Base-by-base conservation (phyloP, 495 filamentous ascomycete genomes). In the Trichocladium uniseriatum region DNA sequence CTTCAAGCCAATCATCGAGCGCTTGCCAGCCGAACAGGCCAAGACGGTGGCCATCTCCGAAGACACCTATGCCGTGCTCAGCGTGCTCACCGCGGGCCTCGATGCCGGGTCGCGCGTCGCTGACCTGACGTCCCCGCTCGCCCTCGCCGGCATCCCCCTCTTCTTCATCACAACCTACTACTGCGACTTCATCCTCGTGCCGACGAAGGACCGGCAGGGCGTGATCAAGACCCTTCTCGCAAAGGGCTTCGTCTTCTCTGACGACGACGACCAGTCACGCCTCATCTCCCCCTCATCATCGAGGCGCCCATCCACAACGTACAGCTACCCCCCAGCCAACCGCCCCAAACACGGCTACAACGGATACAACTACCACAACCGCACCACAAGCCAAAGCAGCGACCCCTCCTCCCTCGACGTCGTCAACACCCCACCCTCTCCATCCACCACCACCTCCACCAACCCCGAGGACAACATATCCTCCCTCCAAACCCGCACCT, bases 141-240 rank as follows among this genome's bases (percentile, higher is more conserved):
- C 92, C 10, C 70, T 96, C 63, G 90, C 91, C 24, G 86, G 87
- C 59, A 91, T 98, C 29, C 85, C 92, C 34, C 94, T 98, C 54
- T 96, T 97, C 66, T 97, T 98, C 73, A 94, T 96, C 60, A 94
- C 91, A 1, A 97, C 92, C 19, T 98, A 98, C 65, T 96, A 94
- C 63, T 87, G 87, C 11, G 92, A 98, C 67, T 98, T 94, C 69
- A 94, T 98, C 55, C 74, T 98, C 15, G 88, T 97, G 5, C 92
- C 92, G 5, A 68, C 74, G 34, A 84, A 82, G 54, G 79, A 80
- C 63, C 81, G 84, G 34, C 63, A 70, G 8, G 79, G 77, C 31
- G 91, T 97, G 37, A 80, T 90, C 35, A 73, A 78, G 41, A 81
- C 86, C 0, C 78, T 97, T 13, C 79, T 91, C 49, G 79, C 78